phyloP scores from a whole-genome alignment of 768 basidiomycete species.

The Podaxis carcinomalis region DNA sequence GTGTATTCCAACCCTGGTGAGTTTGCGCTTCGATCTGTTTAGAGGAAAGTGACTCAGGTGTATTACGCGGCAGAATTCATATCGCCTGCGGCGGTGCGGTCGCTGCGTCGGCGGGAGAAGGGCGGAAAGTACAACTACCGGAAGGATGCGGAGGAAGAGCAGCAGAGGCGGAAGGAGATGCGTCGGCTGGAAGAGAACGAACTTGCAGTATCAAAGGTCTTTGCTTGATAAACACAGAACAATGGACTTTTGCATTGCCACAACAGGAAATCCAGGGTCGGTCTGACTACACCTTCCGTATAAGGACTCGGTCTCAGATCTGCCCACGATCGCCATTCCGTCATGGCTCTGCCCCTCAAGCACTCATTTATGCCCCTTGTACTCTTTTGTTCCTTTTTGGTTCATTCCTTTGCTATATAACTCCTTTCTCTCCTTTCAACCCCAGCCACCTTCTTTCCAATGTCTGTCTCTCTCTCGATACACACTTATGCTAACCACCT shows the following conservation, averaged over 20 bases:
- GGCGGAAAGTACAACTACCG: conserved; percentile 80
- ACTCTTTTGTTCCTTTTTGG: conserved; percentile 17
- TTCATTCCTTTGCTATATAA: conserved; percentile 3
- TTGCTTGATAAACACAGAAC: conserved; percentile 52
- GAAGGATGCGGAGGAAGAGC: conserved; percentile 74
- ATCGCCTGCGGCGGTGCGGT: conserved; percentile 79
- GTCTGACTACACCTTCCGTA: background rate
- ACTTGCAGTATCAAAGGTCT: conserved; percentile 84
- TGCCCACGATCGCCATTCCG: background rate
- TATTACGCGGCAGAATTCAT: conserved; percentile 68
- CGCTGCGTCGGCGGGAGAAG: conserved; percentile 61
- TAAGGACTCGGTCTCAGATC: background rate
- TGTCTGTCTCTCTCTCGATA: conserved; percentile 67
- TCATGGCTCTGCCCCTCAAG: background rate
- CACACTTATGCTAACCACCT: conserved; percentile 51
- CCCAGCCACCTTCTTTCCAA: conserved; percentile 26
- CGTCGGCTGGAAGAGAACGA: conserved; percentile 69
- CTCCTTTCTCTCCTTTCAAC: conserved; percentile 11
- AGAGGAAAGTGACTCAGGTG: background rate
- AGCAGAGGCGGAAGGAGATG: conserved; percentile 55
- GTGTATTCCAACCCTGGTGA: conserved; percentile 93
- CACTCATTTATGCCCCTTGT: conserved; percentile 4
- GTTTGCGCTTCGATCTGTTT: conserved; percentile 17
- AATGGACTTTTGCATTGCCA: background rate
- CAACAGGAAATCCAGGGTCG: conserved; percentile 9